Conservation (phyloP, 441 rosid species). For the Adansonia gregorii region DNA sequence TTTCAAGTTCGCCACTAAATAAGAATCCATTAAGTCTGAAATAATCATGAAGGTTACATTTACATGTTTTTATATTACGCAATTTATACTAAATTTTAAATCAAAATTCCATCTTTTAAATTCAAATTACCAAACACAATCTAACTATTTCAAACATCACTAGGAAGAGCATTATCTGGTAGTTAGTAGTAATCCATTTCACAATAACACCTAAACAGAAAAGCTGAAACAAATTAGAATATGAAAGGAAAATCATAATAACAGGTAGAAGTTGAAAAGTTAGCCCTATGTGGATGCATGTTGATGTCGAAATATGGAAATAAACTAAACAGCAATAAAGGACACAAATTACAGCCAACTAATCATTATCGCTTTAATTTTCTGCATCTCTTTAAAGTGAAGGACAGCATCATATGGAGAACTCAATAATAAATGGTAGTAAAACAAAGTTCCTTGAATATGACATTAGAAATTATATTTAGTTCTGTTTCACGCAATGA, state of each 20-base stretch:
- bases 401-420: constrained; percentile 9
- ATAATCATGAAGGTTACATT: not conserved
- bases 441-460: constrained; percentile 35
- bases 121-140: not conserved
- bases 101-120: not conserved
- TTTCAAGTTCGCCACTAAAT: not conserved
- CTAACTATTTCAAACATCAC: not conserved
- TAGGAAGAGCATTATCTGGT: not conserved
- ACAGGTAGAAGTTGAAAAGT: constrained; percentile 6
- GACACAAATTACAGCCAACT: constrained; percentile 3
- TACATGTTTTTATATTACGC: not conserved
- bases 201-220: not conserved
- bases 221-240: not conserved
- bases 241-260: not conserved
- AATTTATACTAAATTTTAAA: not conserved
- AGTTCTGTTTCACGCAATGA: constrained; percentile 14
- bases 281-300: not conserved
- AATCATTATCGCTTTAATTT: not conserved
- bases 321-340: not conserved
- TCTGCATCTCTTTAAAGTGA: not conserved
- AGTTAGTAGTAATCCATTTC: not conserved
- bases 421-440: constrained; percentile 40
- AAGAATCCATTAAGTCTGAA: not conserved
- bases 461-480: not conserved
- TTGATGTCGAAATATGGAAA: not conserved